Percentiles rank a stretch among this genome's conserved stretches.
These are phyloP conservation scores for Schwanniomyces occidentalis DNA, from an alignment of 805 yeast genomes.

Conservation along the genomic window DNA sequence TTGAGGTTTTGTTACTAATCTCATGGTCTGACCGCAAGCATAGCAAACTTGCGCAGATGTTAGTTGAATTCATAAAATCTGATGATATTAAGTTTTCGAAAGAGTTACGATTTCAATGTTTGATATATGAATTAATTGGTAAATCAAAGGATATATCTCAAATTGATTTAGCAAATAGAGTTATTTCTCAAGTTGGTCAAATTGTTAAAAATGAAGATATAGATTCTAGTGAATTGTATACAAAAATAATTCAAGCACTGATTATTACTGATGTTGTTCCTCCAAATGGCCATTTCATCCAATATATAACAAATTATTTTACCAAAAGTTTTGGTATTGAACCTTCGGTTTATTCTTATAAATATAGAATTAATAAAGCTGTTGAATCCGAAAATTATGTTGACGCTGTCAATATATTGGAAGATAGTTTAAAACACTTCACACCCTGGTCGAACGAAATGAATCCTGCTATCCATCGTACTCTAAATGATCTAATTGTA, in stretches of 20 bases:
- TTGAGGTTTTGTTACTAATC: slow-evolving; percentile 17
- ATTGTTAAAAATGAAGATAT: slow-evolving; percentile 5
- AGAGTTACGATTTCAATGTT: slow-evolving; percentile 20
- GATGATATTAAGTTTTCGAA: slow-evolving; percentile 24
- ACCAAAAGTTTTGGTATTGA: slow-evolving; percentile 8
- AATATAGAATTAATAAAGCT: slow-evolving; percentile 29
- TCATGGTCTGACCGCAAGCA: slow-evolving; percentile 8
- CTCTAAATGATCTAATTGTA: slow-evolving; percentile 47
- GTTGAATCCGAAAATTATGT: slow-evolving; percentile 16
- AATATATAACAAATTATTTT: slow-evolving; percentile 16
- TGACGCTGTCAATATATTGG: slow-evolving; percentile 29
- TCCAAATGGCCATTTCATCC: slow-evolving; percentile 21
- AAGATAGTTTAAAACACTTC: slow-evolving; percentile 25
- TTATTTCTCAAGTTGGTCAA: slow-evolving; percentile 1
- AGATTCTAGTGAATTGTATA: slow-evolving; percentile 14
- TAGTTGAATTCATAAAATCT: slow-evolving; percentile 15
- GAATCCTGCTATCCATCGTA: slow-evolving; percentile 38
- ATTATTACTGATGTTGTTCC: slow-evolving; percentile 13
- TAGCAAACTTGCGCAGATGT: slow-evolving; percentile 7
- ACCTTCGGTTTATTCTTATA: slow-evolving; percentile 24
- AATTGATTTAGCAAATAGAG: slow-evolving; percentile 2
- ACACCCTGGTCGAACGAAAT: slow-evolving; percentile 23
- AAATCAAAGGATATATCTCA: slow-evolving; percentile 1
- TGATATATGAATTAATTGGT: slow-evolving; percentile 9
- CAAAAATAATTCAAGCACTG: slow-evolving; percentile 17